Base-by-base conservation (phyloP, 768 basidiomycete genomes). In the Omphalotus guepiniiformis region DNA sequence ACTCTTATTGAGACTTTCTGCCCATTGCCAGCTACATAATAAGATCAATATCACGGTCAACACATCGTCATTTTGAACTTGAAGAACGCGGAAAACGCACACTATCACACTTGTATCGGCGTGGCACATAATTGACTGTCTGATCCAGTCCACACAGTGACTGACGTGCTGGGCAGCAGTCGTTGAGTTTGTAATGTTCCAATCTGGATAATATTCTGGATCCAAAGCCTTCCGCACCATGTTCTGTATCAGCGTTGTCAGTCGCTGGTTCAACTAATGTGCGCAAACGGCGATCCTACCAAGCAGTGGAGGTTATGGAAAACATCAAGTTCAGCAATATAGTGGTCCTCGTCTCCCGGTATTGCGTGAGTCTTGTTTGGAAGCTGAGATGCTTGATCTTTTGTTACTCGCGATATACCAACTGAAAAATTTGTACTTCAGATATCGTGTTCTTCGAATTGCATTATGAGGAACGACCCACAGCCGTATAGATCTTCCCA, bases 231-330 rank as follows among this genome's bases (percentile, higher is more conserved):
- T 52, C 19, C 59, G 55, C 1, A 60, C 44, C 30, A 51, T 56
- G 42, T 60, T 60, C 41, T 37, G 18, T 22, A 13, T 29, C 23
- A 22, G 26, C 21, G 6, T 38, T 49, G 27, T 19, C 22, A 9
- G 35, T 41, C 13, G 22, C 28, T 15, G 45, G 18, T n/a, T n/a
- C n/a, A n/a, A n/a, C n/a, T n/a, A n/a, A 6, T 28, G 27, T 15
- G 6, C n/a, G 28, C 12, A 21, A 8, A 27, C 27, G 3, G 32
- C 12, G 15, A 12, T 26, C 59, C 8, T 21, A 66, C 64, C 48
- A 64, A 37, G 40, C 64, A 66, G 48, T 63, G 63, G 6, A 63
- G 52, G 37, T 62, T 57, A 39, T 63, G 64, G 47, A 59, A 63
- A 3, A 64, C 58, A 22, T 62, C 58, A 9, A 62, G 55, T 6